A percentile compares a stretch with the other conserved stretches of the same genome.
phyloP scores from a whole-genome alignment of 2,329 filamentous ascomycete species.

The Endoconidiophora polonica region DNA sequence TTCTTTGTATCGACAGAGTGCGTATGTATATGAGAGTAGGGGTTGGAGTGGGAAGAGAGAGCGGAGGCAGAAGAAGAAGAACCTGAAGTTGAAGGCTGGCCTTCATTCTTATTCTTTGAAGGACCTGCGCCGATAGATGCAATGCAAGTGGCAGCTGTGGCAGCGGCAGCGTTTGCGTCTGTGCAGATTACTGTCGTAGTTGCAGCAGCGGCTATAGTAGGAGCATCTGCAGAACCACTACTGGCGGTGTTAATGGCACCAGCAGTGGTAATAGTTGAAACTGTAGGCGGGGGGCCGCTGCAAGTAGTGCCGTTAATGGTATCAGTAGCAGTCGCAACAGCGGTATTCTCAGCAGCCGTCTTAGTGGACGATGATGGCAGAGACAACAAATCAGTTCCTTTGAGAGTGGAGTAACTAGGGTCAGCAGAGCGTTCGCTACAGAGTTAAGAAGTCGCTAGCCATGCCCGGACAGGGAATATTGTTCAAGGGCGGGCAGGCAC shows the following conservation, averaged over 20 bases:
- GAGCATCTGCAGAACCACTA: too few species aligned
- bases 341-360: neutral
- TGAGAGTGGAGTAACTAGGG: constrained; percentile 5
- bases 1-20: constrained; percentile 7
- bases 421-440: constrained; percentile 4
- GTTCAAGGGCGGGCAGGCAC: neutral
- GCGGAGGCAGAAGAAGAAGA: constrained; percentile 7
- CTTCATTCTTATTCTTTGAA: constrained; percentile 4
- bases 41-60: constrained; percentile 8
- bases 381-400: constrained; percentile 3
- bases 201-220: constrained; percentile 1
- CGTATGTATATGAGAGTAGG: neutral
- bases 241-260: too few species aligned
- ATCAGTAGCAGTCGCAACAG: neutral
- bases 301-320: neutral
- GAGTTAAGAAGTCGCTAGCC: neutral
- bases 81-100: constrained; percentile 1
- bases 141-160: neutral
- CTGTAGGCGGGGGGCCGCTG: neutral
- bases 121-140: too few species aligned
- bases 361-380: neutral
- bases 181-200: constrained; percentile 2
- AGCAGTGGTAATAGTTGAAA: neutral
- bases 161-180: constrained; percentile 4
- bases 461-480: constrained; percentile 4